Base-by-base conservation (phyloP, 495 filamentous ascomycete species). In the Podospora bellae-mahoneyi region DNA sequence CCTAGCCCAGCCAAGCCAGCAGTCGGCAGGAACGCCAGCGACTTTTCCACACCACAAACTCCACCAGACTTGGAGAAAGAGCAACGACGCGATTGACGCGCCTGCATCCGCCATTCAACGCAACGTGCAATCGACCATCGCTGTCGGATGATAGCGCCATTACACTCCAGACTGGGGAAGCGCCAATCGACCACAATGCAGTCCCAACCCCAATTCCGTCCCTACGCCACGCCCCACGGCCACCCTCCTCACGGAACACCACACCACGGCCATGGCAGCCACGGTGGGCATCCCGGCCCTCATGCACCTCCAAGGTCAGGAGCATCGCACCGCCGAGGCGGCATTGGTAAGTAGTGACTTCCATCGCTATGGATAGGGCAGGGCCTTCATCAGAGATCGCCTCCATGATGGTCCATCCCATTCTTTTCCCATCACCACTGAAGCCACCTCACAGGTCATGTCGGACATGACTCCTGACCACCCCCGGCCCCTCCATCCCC, bases 261-360 rank as follows among this genome's bases (percentile, higher is more conserved):
- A 48, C 39, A 48, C 39, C 39, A 48, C 39, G 39, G 39, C 39
- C 39, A 48, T 48, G 39, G 39, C 39, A 48, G 39, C 39, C 39
- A 48, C 39, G 39, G 39, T 18, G 39, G 39, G 13, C 39, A 48
- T 48, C 39, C 39, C 39, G 13, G 39, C 15, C 39, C 39, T 48
- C 39, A 48, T 48, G 64, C 71, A 39, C 70, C 71, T 55, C 69
- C 71, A 67, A 64, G 71, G 71, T 54, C 69, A 58, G 75, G 66
- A 64, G 70, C 81, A 72, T 48, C 39, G 39, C 39, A 48, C 39
- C 76, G 78, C 62, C 78, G 77, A 68, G 77, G 81, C 70, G 80
- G 82, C 69, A 84, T 84, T 74, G 82, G 82, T 84, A 78, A 72
- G 80, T 80, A 72, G 80, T 80, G 56, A 64, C 44, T 55, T 32